These are phyloP conservation scores for Akanthomyces uredinophilus DNA, from an alignment of 2,329 filamentous ascomycete species.

Conservation along the genomic window DNA sequence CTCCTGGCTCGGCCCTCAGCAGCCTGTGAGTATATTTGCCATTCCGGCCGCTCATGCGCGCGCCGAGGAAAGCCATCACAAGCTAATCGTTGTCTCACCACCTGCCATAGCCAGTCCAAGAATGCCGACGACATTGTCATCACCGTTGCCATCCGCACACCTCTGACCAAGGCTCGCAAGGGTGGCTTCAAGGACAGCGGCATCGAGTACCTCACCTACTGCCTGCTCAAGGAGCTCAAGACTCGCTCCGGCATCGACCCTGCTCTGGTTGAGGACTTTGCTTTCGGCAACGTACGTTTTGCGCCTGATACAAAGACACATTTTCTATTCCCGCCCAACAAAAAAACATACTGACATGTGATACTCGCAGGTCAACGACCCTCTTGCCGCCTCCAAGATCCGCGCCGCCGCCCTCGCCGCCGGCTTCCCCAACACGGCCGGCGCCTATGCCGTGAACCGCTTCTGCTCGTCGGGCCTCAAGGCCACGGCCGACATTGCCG, in stretches of 20 bases:
- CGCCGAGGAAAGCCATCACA: neutral
- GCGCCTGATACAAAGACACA: neutral
- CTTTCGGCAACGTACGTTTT: conserved; percentile 75
- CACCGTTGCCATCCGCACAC: conserved; percentile 84
- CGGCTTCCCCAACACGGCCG: conserved; percentile 86
- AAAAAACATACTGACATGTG: neutral
- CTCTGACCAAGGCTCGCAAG: conserved; percentile 82
- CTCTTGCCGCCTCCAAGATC: conserved; percentile 83
- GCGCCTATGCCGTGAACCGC: conserved; percentile 78
- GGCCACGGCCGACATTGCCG: conserved; percentile 89
- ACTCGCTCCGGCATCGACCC: conserved; percentile 74
- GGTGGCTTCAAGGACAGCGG: conserved; percentile 92
- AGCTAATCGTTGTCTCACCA: conserved; percentile 5
- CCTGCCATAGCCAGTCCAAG: conserved; percentile 69
- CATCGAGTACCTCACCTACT: conserved; percentile 80
- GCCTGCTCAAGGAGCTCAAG: conserved; percentile 71
- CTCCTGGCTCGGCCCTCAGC: conserved; percentile 65
- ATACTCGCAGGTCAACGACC: conserved; percentile 63
- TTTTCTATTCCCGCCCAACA: too few relatives aligned
- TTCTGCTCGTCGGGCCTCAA: conserved; percentile 98
- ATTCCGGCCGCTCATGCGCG: neutral
- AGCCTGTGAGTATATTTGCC: conserved; percentile 61
- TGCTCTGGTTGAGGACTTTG: conserved; percentile 79
- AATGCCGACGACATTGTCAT: conserved; percentile 96
- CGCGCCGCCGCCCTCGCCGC: conserved; percentile 86